Conservation (phyloP, 75 land plant genomes). For the Ceratopteris richardii region DNA sequence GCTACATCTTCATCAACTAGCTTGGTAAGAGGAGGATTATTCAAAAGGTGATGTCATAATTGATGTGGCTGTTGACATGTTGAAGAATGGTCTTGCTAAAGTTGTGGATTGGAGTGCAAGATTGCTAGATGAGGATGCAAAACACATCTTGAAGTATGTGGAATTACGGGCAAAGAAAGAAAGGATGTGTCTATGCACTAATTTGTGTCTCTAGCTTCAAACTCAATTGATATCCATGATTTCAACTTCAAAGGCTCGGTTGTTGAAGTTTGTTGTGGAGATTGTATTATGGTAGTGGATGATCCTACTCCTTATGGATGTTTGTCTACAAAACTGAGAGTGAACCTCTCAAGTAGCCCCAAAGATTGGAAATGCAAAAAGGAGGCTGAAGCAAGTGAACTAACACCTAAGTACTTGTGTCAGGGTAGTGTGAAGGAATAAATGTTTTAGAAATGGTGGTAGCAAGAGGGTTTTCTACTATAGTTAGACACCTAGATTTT, state of each 20-base stretch:
- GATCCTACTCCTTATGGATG: too few relatives aligned
- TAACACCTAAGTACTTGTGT: too few relatives aligned
- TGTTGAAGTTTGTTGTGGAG: slow-evolving; percentile 22
- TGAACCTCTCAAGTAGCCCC: too few relatives aligned
- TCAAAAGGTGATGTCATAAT: slow-evolving; percentile 73
- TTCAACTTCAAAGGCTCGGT: slow-evolving; percentile 91
- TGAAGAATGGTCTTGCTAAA: slow-evolving; percentile 84
- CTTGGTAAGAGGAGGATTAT: too few relatives aligned
- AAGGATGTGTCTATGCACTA: slow-evolving; percentile 71
- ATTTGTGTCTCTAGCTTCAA: slow-evolving; percentile 71
- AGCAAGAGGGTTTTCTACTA: too few relatives aligned
- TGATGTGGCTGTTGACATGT: slow-evolving; percentile 82
- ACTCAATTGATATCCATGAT: slow-evolving; percentile 85
- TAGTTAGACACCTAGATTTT: too few relatives aligned
- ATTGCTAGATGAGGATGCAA: slow-evolving; percentile 86
- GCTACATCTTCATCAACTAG: too few relatives aligned
- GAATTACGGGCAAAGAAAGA: slow-evolving; percentile 94
- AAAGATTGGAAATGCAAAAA: too few relatives aligned
- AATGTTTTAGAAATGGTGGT: too few relatives aligned
- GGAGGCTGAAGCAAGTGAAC: too few relatives aligned
- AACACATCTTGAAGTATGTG: slow-evolving; percentile 55
- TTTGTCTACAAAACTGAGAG: too few relatives aligned
- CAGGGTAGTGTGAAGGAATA: too few relatives aligned
- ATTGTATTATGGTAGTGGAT: slow-evolving; percentile 32
- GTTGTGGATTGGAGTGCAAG: slow-evolving; percentile 95